Percentiles rank a stretch among this genome's conserved stretches.
phyloP scores from a whole-genome alignment of 257 asterid genomes.

The Marsdenia floribunda region DNA sequence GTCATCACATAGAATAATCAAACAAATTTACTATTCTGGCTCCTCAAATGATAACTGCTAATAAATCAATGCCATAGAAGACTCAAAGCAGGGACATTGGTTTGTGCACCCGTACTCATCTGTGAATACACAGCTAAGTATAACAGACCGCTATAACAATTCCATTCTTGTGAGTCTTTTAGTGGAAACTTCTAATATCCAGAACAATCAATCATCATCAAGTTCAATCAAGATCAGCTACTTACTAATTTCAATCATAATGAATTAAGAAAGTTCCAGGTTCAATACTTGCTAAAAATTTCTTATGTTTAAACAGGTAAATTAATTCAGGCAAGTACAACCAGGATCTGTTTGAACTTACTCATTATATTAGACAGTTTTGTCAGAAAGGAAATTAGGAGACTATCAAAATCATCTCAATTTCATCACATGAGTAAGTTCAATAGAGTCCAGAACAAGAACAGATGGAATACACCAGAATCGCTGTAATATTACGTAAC shows the following conservation, averaged over 20 bases:
- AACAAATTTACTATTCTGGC: not conserved
- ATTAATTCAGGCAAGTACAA: not conserved
- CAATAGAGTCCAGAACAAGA: not conserved
- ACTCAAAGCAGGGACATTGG: not conserved
- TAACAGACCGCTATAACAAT: not conserved
- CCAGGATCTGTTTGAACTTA: not conserved
- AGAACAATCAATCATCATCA: not conserved
- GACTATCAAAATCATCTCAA: not conserved
- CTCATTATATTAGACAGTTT: not conserved
- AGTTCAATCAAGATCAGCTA: too few species aligned
- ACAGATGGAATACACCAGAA: not conserved
- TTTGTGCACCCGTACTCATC: not conserved
- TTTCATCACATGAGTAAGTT: not conserved
- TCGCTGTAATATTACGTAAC: not conserved
- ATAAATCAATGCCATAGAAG: not conserved
- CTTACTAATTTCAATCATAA: not conserved
- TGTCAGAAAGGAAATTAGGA: not conserved
- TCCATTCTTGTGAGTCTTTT: too few species aligned
- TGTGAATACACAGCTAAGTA: not conserved
- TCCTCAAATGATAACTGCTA: not conserved
- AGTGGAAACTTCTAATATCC: not conserved
- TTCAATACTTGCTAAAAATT: not conserved
- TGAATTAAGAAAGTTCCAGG: not conserved
- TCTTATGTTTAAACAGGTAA: not conserved
- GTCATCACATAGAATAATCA: not conserved